phyloP scores from a whole-genome alignment of 2,329 filamentous ascomycete genomes.

The Fusarium subtropicale region DNA sequence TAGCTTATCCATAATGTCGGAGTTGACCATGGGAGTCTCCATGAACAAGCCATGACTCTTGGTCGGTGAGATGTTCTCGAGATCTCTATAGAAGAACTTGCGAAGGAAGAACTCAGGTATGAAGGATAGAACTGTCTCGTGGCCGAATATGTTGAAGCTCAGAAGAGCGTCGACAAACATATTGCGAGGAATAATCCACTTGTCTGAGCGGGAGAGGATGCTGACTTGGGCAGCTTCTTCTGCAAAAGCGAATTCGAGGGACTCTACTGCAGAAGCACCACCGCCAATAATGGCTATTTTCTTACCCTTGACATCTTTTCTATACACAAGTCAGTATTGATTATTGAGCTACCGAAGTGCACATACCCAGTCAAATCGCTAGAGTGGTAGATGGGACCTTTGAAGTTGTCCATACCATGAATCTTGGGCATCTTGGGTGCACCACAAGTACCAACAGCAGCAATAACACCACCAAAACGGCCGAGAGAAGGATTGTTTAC shows the following conservation, averaged over 20 bases:
- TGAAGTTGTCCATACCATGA: conserved; percentile 76
- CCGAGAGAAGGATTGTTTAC: conserved; percentile 78
- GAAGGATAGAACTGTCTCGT: conserved; percentile 79
- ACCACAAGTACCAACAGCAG: conserved; percentile 83
- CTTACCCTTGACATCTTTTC: conserved; percentile 78
- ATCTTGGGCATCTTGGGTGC: conserved; percentile 79
- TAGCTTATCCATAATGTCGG: conserved; percentile 80
- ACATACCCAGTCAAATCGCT: conserved; percentile 73
- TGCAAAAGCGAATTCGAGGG: conserved; percentile 79
- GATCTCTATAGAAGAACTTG: conserved; percentile 85
- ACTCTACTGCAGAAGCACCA: conserved; percentile 84
- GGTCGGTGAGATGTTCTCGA: conserved; percentile 77
- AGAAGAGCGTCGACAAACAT: conserved; percentile 78
- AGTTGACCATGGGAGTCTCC: conserved; percentile 89
- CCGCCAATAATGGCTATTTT: conserved; percentile 81
- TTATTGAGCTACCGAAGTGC: accelerated
- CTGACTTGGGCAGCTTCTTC: conserved; percentile 75
- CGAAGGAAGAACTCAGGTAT: conserved; percentile 81
- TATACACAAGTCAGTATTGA: conserved; percentile 43
- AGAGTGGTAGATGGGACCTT: conserved; percentile 79
- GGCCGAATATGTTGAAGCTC: conserved; percentile 81
- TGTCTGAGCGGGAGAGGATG: conserved; percentile 81
- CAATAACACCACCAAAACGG: conserved; percentile 81
- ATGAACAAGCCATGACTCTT: conserved; percentile 76
- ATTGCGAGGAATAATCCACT: conserved; percentile 90